phyloP scores from a whole-genome alignment of 2,329 filamentous ascomycete species.

The Cyphellophora europaea region DNA sequence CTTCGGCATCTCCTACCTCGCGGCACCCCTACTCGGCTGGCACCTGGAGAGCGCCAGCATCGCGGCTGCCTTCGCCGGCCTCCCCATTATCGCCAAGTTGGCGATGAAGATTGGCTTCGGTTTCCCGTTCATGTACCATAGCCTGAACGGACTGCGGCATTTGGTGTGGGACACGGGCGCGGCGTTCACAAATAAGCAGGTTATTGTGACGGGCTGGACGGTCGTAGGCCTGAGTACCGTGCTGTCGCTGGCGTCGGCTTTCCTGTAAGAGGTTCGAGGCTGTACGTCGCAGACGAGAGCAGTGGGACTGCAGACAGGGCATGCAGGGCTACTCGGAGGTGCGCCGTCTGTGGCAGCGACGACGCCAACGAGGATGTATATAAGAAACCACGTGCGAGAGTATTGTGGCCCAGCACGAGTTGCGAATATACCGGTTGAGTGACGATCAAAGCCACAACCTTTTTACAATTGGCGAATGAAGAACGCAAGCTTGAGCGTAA shows the following conservation, averaged over 20 bases:
- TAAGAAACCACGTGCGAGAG: too few species aligned
- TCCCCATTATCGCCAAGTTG: constrained; percentile 51
- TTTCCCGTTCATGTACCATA: constrained; percentile 60
- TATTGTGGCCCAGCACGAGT: too few species aligned
- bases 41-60: constrained; percentile 56
- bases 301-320: not conserved
- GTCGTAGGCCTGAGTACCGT: constrained; percentile 13
- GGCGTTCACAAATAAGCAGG: constrained; percentile 53
- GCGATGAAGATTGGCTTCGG: constrained; percentile 50
- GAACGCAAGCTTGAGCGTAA: too few species aligned
- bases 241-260: constrained; percentile 11
- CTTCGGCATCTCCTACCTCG: constrained; percentile 73
- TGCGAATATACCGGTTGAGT: too few species aligned
- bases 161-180: constrained; percentile 59
- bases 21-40: constrained; percentile 64
- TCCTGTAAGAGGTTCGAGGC: constrained; percentile 5
- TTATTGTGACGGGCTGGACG: constrained; percentile 33
- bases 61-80: constrained; percentile 54
- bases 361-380: too few species aligned
- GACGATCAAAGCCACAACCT: too few species aligned
- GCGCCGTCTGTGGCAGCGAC: too few species aligned
- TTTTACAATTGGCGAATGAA: too few species aligned
- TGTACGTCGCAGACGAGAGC: not conserved
- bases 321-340: too few species aligned
- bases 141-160: constrained; percentile 61